Conservation (phyloP, 129 eudicot genomes). For the Pittosporum tobira region DNA sequence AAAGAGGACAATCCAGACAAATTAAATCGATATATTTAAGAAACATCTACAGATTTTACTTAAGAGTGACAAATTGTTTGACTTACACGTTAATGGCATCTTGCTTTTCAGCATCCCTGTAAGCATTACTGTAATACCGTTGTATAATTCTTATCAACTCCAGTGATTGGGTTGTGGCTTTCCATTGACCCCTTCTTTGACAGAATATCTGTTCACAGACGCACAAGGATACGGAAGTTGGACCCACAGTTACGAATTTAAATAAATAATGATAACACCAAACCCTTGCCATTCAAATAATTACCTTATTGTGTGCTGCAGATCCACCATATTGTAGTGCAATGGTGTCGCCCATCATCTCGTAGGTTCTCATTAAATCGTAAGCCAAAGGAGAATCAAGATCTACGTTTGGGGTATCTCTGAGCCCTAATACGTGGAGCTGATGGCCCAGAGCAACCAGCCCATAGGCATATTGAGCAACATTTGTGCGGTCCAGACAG, state of each 20-base stretch:
- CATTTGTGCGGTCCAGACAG: conserved; percentile 97
- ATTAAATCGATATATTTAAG: no score
- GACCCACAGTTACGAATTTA: no score
- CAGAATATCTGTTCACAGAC: conserved; percentile 59
- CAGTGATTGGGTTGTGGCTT: conserved; percentile 93
- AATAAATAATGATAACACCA: no score
- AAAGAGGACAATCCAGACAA: no score
- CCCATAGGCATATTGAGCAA: conserved; percentile 87
- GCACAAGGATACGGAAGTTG: not conserved
- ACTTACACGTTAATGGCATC: conserved; percentile 96
- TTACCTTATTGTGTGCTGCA: conserved; percentile 98
- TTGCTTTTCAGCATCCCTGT: conserved; percentile 97
- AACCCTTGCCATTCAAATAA: not conserved
- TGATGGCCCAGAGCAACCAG: conserved; percentile 91
- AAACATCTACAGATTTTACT: not conserved
- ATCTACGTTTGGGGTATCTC: conserved; percentile 40
- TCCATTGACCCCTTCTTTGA: conserved; percentile 94
- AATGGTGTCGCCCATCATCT: conserved; percentile 93
- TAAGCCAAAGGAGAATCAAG: conserved; percentile 62
- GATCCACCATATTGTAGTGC: conserved; percentile 97
- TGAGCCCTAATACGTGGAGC: conserved; percentile 64
- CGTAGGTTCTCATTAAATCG: conserved; percentile 69
- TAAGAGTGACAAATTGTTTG: not conserved
- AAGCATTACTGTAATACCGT: conserved; percentile 88
- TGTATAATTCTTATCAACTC: conserved; percentile 86